Percentiles rank a stretch among this genome's conserved stretches.
phyloP scores from a whole-genome alignment of 1,284 basidiomycete genomes.

The Ganoderma lucidum region DNA sequence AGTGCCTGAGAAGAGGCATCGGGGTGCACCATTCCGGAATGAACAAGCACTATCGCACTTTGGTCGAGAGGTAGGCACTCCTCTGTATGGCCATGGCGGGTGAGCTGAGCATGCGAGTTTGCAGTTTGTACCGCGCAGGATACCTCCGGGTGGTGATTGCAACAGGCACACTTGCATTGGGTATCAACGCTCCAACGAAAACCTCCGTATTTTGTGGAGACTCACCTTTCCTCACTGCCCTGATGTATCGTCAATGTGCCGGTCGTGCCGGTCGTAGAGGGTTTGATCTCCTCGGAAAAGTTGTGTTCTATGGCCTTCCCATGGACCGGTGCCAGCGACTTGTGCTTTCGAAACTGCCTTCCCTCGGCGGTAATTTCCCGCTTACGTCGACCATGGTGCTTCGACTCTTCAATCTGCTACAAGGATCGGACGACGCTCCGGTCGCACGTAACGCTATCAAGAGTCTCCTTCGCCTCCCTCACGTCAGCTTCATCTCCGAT shows the following conservation, averaged over 20 bases:
- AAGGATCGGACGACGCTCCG: constrained; percentile 61
- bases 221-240: constrained; percentile 68
- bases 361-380: constrained; percentile 69
- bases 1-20: constrained; percentile 64
- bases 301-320: constrained; percentile 73
- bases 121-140: constrained; percentile 65
- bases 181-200: constrained; percentile 77
- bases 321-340: constrained; percentile 69
- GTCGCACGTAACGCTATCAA: constrained; percentile 58
- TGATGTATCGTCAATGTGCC: constrained; percentile 77
- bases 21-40: constrained; percentile 77
- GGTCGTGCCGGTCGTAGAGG: constrained; percentile 69
- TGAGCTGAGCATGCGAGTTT: constrained; percentile 9
- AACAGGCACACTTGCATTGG: constrained; percentile 73
- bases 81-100: background rate
- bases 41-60: constrained; percentile 64
- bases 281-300: constrained; percentile 72
- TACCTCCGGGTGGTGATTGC: constrained; percentile 71
- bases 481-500: constrained; percentile 62
- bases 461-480: constrained; percentile 62
- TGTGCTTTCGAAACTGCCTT: constrained; percentile 68
- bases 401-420: constrained; percentile 68
- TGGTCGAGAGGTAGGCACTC: constrained; percentile 63
- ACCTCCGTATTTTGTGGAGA: constrained; percentile 75
- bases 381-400: constrained; percentile 70